These are phyloP conservation scores for Tetrahymena borealis DNA, from an alignment of 73 alveolate species.

Conservation along the genomic window DNA sequence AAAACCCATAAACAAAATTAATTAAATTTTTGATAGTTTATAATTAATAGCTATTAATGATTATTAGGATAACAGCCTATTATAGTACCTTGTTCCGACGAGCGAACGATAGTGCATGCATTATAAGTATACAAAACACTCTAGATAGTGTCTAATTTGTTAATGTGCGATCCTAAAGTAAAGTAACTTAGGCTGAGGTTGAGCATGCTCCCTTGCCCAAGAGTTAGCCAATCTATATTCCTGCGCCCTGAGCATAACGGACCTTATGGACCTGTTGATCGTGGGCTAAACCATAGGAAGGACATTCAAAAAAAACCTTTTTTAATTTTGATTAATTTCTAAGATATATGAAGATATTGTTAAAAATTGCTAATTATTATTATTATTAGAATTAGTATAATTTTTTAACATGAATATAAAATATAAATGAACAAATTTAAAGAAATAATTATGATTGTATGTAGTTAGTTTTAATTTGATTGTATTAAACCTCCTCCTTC, in stretches of 20 bases:
- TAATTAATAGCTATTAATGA: neutral
- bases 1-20: neutral
- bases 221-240: conserved; percentile 2
- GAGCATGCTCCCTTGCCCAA: conserved; percentile 4
- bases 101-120: neutral
- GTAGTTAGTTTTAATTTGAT: too few species aligned
- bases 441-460: too few species aligned
- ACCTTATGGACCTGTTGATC: neutral
- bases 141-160: neutral
- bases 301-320: neutral
- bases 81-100: neutral
- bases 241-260: conserved; percentile 6
- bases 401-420: too few species aligned
- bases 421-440: too few species aligned
- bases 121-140: neutral
- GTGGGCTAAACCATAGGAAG: conserved; percentile 3
- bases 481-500: too few species aligned
- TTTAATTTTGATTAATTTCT: neutral
- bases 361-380: neutral
- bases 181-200: conserved; percentile 1
- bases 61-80: neutral
- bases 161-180: neutral
- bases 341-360: neutral
- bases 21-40: neutral
- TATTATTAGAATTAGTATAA: too few species aligned